phyloP scores from a whole-genome alignment of 495 filamentous ascomycete genomes.

The Aspergillus indologenus region DNA sequence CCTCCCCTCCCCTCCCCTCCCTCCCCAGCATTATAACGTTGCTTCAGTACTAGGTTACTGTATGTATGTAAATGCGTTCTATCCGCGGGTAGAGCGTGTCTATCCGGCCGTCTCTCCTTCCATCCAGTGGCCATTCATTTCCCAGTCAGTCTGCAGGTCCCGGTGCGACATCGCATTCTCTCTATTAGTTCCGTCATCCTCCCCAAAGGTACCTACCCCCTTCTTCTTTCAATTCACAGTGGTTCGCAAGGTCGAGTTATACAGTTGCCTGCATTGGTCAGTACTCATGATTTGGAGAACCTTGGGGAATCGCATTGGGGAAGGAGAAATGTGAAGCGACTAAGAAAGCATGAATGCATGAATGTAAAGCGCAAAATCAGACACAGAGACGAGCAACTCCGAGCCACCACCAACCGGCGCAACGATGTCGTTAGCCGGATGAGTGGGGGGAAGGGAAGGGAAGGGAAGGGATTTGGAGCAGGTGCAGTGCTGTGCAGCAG shows the following conservation, averaged over 20 bases:
- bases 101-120: conserved; percentile 1
- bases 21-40: conserved; percentile 8
- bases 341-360: conserved; percentile 1
- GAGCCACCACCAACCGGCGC: conserved; percentile 17
- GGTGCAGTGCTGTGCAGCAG: conserved; percentile 13
- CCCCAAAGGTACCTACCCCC: not conserved
- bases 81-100: conserved; percentile 10
- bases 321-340: not conserved
- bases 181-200: not conserved
- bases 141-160: conserved; percentile 11
- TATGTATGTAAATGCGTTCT: conserved; percentile 1
- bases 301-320: not conserved
- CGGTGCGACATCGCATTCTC: conserved; percentile 15
- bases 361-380: conserved; percentile 2
- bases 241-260: not conserved
- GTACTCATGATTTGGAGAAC: not conserved
- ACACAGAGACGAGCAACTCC: conserved; percentile 1
- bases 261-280: not conserved
- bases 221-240: not conserved
- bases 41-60: too few relatives aligned
- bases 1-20: not conserved
- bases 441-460: not conserved
- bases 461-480: conserved; percentile 10
- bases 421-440: conserved; percentile 23
- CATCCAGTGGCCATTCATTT: not conserved